Evolutionary conservation across 225 moss, liverwort and hornwort genomes (phyloP).

Genomic region (Anthoceros angustus): DNA sequence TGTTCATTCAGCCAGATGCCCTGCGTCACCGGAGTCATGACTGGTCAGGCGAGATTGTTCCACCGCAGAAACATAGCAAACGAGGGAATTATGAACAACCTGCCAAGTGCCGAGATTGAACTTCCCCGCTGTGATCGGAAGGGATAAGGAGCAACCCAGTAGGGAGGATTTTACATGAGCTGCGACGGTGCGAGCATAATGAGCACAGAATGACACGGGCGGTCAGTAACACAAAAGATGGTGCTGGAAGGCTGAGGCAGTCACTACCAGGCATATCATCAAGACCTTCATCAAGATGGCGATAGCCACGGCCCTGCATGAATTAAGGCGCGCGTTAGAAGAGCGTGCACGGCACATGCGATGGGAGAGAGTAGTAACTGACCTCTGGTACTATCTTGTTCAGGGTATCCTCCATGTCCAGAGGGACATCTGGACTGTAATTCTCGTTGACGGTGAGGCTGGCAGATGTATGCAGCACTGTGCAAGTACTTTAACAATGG

Average conservation of each 20-base stretch:
- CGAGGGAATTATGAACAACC: neutral
- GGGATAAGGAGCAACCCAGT: neutral
- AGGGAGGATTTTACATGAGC: neutral
- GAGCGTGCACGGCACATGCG: too few relatives aligned
- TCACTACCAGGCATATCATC: slow-evolving; percentile 94
- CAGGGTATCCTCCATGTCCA: slow-evolving; percentile 96
- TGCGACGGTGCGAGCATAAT: neutral
- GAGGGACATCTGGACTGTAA: slow-evolving; percentile 89
- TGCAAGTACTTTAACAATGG: slow-evolving; percentile 9
- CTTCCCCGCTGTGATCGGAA: neutral
- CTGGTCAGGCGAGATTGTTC: neutral
- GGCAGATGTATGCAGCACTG: slow-evolving; percentile 98
- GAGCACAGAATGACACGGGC: neutral
- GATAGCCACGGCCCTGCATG: slow-evolving; percentile 79
- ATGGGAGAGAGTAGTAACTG: too few relatives aligned
- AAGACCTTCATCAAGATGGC: slow-evolving; percentile 87
- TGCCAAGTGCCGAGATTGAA: slow-evolving; percentile 1
- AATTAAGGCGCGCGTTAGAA: too few relatives aligned
- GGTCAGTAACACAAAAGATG: neutral
- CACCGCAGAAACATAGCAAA: neutral
- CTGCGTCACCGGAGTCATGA: neutral
- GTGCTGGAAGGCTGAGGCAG: neutral
- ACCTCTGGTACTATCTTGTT: slow-evolving; percentile 97
- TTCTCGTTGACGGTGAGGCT: slow-evolving; percentile 99
- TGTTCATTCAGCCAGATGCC: slow-evolving; percentile 2